These are phyloP conservation scores for Sporobolomyces pararoseus DNA, from an alignment of 768 basidiomycete species.

Conservation along the genomic window DNA sequence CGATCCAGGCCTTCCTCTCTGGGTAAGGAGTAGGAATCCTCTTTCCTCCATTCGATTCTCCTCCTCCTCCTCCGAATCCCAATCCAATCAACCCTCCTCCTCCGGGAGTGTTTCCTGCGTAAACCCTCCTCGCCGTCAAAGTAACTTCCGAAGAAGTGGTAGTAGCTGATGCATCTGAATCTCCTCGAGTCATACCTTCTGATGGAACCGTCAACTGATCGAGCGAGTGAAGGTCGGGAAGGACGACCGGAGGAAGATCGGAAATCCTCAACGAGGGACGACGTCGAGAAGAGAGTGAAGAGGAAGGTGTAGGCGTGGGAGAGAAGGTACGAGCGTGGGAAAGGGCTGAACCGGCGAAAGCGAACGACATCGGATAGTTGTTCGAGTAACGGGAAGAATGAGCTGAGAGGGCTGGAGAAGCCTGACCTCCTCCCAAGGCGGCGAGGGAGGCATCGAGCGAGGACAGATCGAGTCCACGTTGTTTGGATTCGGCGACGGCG, in stretches of 20 bases:
- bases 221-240: constrained; percentile 11
- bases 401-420: constrained; percentile 1
- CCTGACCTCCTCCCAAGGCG: background rate
- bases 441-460: background rate
- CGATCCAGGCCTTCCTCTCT: constrained; percentile 19
- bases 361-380: constrained; percentile 9
- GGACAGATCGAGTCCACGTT: background rate
- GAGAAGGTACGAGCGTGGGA: background rate
- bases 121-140: background rate
- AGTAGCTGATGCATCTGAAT: constrained; percentile 13
- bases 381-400: background rate
- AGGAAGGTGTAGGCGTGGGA: constrained; percentile 3
- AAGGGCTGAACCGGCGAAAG: constrained; percentile 1
- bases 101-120: constrained; percentile 14
- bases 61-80: constrained; percentile 11
- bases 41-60: background rate
- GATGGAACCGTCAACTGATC: constrained; percentile 1
- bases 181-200: background rate
- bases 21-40: constrained; percentile 28
- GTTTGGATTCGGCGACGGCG: background rate
- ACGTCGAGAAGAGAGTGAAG: constrained; percentile 18
- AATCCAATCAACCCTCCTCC: constrained; percentile 14
- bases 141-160: constrained; percentile 13
- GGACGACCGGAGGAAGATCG: constrained; percentile 23
- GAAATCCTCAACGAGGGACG: constrained; percentile 20